A percentile compares a stretch with the other conserved stretches of the same genome.
These are phyloP conservation scores for Chalaropsis ovoidea DNA, from an alignment of 2,329 filamentous ascomycete genomes.

Conservation along the genomic window DNA sequence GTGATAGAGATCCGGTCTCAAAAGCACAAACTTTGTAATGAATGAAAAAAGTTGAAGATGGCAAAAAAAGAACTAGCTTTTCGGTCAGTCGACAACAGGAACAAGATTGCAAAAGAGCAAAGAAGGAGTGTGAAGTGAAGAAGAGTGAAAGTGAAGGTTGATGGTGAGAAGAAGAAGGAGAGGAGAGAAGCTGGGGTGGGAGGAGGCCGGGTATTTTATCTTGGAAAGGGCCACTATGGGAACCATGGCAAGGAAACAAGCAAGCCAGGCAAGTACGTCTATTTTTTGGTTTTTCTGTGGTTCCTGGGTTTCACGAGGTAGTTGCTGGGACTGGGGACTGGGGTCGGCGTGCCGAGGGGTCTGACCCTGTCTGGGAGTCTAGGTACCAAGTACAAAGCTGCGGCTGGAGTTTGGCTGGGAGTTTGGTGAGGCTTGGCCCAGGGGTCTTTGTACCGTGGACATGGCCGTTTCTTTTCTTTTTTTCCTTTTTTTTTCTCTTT, in stretches of 20 bases:
- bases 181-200: conserved; percentile 5
- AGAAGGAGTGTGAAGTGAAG: conserved; percentile 23
- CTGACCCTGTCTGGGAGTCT: too few relatives aligned
- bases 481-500: background rate
- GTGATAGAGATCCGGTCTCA: conserved; percentile 25
- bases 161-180: conserved; percentile 11
- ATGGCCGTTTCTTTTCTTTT: conserved; percentile 5
- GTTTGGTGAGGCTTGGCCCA: background rate
- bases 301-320: conserved; percentile 6
- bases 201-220: conserved; percentile 21
- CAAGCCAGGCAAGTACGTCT: background rate
- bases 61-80: conserved; percentile 23
- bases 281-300: background rate
- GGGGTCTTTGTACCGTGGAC: background rate
- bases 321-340: background rate
- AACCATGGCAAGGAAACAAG: conserved; percentile 9
- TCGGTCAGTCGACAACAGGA: conserved; percentile 14
- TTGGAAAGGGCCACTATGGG: background rate
- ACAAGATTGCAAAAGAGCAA: conserved; percentile 23
- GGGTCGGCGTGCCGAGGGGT: background rate
- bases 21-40: conserved; percentile 21
- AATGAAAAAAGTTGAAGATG: conserved; percentile 20
- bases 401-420: conserved; percentile 6
- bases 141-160: conserved; percentile 15
- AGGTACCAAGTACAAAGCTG: background rate